Evolutionary conservation across 768 basidiomycete genomes (phyloP).

Genomic region (Serendipita sp.): DNA sequence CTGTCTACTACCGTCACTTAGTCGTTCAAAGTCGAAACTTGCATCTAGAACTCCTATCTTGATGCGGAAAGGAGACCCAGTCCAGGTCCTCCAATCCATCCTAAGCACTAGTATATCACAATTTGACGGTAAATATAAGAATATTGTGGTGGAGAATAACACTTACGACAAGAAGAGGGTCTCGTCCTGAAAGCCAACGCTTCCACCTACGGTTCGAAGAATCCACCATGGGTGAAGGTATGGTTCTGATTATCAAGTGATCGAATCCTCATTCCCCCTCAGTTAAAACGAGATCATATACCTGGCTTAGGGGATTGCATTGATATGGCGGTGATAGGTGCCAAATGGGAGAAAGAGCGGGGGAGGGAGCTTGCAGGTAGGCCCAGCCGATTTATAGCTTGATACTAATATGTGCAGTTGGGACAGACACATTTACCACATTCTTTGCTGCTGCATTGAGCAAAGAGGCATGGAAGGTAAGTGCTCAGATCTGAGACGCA

Average conservation of each 20-base stretch:
- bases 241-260: slow-evolving; percentile 8
- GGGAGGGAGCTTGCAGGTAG: slow-evolving; percentile 60
- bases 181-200: slow-evolving; percentile 62
- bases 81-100: not conserved
- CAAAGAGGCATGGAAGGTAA: slow-evolving; percentile 27
- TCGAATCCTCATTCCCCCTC: not conserved
- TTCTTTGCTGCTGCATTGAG: slow-evolving; percentile 60
- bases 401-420: slow-evolving; percentile 27
- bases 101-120: not conserved
- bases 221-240: slow-evolving; percentile 67
- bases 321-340: slow-evolving; percentile 64
- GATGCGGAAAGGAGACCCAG: slow-evolving; percentile 1
- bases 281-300: slow-evolving; percentile 78
- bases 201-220: slow-evolving; percentile 47
- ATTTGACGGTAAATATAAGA: not conserved
- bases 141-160: not conserved
- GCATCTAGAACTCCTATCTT: not conserved
- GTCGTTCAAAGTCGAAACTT: not conserved
- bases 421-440: slow-evolving; percentile 54
- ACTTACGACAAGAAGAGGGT: slow-evolving; percentile 19
- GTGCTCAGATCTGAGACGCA: not conserved
- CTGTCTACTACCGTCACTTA: not conserved
- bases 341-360: slow-evolving; percentile 62
- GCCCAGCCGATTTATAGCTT: slow-evolving; percentile 11
- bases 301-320: slow-evolving; percentile 65